A percentile compares a stretch with the other conserved stretches of the same genome.
These are phyloP conservation scores for Kentomonas sorsogonicus DNA, from an alignment of 208 protist species.

Conservation along the genomic window DNA sequence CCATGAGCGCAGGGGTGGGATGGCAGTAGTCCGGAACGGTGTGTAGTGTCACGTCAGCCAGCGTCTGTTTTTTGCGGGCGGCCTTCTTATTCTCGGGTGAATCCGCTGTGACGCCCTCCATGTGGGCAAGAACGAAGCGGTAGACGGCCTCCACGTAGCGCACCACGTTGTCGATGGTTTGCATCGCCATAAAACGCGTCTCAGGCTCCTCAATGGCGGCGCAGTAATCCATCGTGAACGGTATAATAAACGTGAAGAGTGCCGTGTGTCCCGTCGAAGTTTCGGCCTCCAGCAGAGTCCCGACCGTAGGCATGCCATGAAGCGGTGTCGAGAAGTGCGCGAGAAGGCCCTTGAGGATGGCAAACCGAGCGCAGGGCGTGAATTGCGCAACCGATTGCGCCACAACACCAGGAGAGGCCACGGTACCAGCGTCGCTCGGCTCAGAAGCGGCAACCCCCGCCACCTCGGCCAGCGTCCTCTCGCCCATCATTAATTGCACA, in stretches of 20 bases:
- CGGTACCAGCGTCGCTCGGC: slow-evolving; percentile 1
- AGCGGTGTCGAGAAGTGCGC: slow-evolving; percentile 69
- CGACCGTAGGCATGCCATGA: slow-evolving; percentile 19
- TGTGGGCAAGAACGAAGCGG: slow-evolving; percentile 9
- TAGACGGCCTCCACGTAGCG: slow-evolving; percentile 63
- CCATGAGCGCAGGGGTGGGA: slow-evolving; percentile 28
- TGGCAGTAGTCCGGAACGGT: slow-evolving; percentile 27
- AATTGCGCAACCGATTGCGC: slow-evolving; percentile 33
- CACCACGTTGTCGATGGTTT: slow-evolving; percentile 80
- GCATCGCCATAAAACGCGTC: slow-evolving; percentile 87
- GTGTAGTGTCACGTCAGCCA: not conserved
- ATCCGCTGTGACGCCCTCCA: slow-evolving; percentile 9
- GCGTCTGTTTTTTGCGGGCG: too few species aligned
- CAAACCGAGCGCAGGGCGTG: slow-evolving; percentile 75
- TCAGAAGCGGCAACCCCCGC: too few species aligned
- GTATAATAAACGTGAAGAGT: slow-evolving; percentile 62
- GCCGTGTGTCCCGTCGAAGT: not conserved
- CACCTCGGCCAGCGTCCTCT: too few species aligned
- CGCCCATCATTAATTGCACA: too few species aligned
- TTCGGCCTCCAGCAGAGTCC: slow-evolving; percentile 32
- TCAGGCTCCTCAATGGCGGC: slow-evolving; percentile 61
- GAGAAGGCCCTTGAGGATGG: slow-evolving; percentile 77
- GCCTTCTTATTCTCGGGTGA: slow-evolving; percentile 8
- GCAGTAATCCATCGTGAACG: slow-evolving; percentile 43
- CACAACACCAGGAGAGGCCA: slow-evolving; percentile 15